phyloP scores from a whole-genome alignment of 78 protist genomes.

The Abeoforma whisleri region DNA sequence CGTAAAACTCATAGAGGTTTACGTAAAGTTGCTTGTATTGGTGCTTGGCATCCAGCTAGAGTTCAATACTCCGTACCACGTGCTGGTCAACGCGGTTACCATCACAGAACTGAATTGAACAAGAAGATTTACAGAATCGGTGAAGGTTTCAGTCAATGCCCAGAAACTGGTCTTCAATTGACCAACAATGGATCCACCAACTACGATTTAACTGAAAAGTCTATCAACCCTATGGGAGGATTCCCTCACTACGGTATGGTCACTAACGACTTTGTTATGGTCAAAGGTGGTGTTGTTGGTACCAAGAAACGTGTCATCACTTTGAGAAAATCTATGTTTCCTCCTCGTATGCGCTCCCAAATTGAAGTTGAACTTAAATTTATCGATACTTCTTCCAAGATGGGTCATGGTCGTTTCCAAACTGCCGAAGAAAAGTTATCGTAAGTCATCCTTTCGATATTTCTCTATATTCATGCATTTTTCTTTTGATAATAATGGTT shows the following conservation, averaged over 20 bases:
- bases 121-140: conserved; percentile 99
- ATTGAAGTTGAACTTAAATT: conserved; percentile 88
- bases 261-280: conserved; percentile 87
- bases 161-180: background rate
- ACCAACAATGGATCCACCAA: conserved; percentile 87
- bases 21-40: conserved; percentile 99
- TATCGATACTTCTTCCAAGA: conserved; percentile 98
- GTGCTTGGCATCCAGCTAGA: conserved; percentile 99
- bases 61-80: conserved; percentile 95
- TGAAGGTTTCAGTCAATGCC: background rate
- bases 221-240: conserved; percentile 99
- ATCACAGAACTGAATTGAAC: conserved; percentile 97
- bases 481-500: too few species aligned
- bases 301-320: conserved; percentile 90
- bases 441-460: too few species aligned
- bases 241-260: conserved; percentile 98
- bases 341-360: conserved; percentile 71
- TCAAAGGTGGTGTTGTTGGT: conserved; percentile 79
- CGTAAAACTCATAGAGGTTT: conserved; percentile 99
- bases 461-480: too few species aligned
- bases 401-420: conserved; percentile 99
- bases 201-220: conserved; percentile 93
- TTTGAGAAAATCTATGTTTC: conserved; percentile 83
- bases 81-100: conserved; percentile 99
- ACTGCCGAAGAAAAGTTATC: conserved; percentile 93